Evolutionary conservation across 805 yeast genomes (phyloP).

Genomic region (Ogataea polymorpha): DNA sequence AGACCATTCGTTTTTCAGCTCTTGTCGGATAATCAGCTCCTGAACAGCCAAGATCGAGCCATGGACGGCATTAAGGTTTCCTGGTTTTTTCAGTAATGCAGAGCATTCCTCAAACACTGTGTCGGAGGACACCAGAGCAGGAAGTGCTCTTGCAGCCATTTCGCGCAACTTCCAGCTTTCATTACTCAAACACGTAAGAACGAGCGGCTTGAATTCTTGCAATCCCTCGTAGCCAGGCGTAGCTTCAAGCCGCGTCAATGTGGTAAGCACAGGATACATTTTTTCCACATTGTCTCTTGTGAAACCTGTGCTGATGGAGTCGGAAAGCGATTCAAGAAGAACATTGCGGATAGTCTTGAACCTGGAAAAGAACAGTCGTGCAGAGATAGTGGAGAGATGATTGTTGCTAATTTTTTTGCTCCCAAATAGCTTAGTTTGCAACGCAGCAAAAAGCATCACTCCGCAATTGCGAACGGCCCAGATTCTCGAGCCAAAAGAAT

Average conservation of each 20-base stretch:
- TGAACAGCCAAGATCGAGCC: slow-evolving; percentile 55
- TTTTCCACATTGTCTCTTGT: slow-evolving; percentile 46
- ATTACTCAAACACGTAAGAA: slow-evolving; percentile 48
- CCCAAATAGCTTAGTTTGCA: slow-evolving; percentile 80
- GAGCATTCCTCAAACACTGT: slow-evolving; percentile 30
- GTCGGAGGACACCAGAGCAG: slow-evolving; percentile 42
- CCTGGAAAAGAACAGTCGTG: slow-evolving; percentile 68
- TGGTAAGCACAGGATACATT: slow-evolving; percentile 71
- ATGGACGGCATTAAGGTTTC: slow-evolving; percentile 49
- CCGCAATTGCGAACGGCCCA: slow-evolving; percentile 95
- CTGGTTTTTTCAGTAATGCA: slow-evolving; percentile 7
- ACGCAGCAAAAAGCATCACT: slow-evolving; percentile 84
- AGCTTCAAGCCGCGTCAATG: slow-evolving; percentile 65
- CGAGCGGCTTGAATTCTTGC: slow-evolving; percentile 46
- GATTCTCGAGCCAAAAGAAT: slow-evolving; percentile 57
- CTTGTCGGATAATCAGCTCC: slow-evolving; percentile 28
- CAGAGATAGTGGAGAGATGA: slow-evolving; percentile 25
- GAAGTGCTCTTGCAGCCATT: slow-evolving; percentile 72
- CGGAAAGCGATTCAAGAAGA: slow-evolving; percentile 42
- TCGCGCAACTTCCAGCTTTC: slow-evolving; percentile 83
- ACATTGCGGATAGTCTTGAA: slow-evolving; percentile 51
- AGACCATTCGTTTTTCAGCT: slow-evolving; percentile 27
- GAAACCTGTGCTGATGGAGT: slow-evolving; percentile 25
- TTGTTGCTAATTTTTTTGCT: slow-evolving; percentile 39
- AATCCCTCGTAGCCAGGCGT: slow-evolving; percentile 54